These are phyloP conservation scores for Aureobasidium sp. DNA, from an alignment of 2,329 filamentous ascomycete species.

Conservation along the genomic window DNA sequence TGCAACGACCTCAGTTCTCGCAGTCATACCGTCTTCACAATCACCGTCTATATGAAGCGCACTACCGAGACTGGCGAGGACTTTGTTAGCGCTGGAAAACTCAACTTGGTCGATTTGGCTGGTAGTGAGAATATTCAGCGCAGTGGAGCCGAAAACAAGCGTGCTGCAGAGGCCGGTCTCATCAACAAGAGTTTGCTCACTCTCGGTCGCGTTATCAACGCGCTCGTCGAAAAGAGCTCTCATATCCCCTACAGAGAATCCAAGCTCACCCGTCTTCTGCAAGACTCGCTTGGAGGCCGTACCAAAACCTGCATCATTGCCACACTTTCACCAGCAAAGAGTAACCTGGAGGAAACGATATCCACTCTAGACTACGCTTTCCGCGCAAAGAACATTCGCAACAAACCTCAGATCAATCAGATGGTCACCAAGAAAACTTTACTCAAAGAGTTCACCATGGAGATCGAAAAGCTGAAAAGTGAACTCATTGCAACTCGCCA, in stretches of 20 bases:
- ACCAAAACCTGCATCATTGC: slow-evolving; percentile 99
- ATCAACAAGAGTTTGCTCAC: slow-evolving; percentile 98
- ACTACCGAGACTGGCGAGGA: slow-evolving; percentile 78
- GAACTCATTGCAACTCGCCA: slow-evolving; percentile 89
- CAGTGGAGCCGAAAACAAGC: slow-evolving; percentile 95
- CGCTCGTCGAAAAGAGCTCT: slow-evolving; percentile 76
- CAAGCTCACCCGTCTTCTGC: slow-evolving; percentile 85
- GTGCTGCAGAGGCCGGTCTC: slow-evolving; percentile 85
- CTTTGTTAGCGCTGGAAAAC: slow-evolving; percentile 80
- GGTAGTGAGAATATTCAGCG: slow-evolving; percentile 97
- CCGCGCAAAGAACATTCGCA: slow-evolving; percentile 94
- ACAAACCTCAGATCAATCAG: slow-evolving; percentile 93
- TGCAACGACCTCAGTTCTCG: slow-evolving; percentile 97
- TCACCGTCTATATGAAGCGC: slow-evolving; percentile 83
- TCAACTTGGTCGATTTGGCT: slow-evolving; percentile 93
- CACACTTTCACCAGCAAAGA: slow-evolving; percentile 87
- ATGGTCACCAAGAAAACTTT: slow-evolving; percentile 89
- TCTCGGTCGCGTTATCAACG: slow-evolving; percentile 93
- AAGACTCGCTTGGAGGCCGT: slow-evolving; percentile 90
- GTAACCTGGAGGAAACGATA: slow-evolving; percentile 94
- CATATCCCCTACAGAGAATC: slow-evolving; percentile 95
- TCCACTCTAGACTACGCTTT: slow-evolving; percentile 98
- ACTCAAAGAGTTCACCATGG: slow-evolving; percentile 77
- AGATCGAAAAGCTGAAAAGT: slow-evolving; percentile 91
- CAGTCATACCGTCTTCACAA: slow-evolving; percentile 95